These are phyloP conservation scores for Pseudogymnoascus sp. DNA, from an alignment of 2,329 filamentous ascomycete species.

Conservation along the genomic window DNA sequence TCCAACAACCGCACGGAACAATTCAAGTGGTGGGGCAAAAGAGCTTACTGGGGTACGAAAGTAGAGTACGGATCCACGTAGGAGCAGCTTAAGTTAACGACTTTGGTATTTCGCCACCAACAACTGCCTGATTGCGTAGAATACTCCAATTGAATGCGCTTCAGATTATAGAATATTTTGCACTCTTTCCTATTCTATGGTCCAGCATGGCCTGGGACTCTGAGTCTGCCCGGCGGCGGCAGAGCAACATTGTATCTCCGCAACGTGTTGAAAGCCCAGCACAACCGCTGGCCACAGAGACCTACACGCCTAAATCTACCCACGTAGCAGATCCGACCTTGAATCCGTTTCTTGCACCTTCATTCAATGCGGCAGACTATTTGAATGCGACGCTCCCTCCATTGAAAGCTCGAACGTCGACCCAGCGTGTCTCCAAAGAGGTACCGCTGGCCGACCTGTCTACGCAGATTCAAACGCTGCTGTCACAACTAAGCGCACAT, in stretches of 20 bases:
- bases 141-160: neutral
- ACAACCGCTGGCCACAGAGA: constrained; percentile 13
- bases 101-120: neutral
- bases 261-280: constrained; percentile 8
- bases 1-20: constrained; percentile 2
- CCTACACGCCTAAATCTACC: constrained; percentile 33
- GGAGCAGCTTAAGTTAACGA: neutral
- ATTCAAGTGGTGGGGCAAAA: neutral
- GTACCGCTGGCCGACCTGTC: constrained; percentile 67
- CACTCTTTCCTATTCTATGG: neutral
- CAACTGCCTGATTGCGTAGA: neutral
- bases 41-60: neutral
- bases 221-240: constrained; percentile 19
- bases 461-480: constrained; percentile 69
- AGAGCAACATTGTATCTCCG: constrained; percentile 21
- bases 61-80: neutral
- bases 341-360: constrained; percentile 62
- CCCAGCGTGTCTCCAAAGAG: constrained; percentile 25
- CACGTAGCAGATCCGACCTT: constrained; percentile 66
- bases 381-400: constrained; percentile 72
- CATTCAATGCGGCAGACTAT: constrained; percentile 78
- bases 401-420: constrained; percentile 36
- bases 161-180: neutral
- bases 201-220: constrained; percentile 20
- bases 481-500: constrained; percentile 82